Base-by-base conservation (phyloP, 495 filamentous ascomycete genomes). In the Hamigera avellanea region DNA sequence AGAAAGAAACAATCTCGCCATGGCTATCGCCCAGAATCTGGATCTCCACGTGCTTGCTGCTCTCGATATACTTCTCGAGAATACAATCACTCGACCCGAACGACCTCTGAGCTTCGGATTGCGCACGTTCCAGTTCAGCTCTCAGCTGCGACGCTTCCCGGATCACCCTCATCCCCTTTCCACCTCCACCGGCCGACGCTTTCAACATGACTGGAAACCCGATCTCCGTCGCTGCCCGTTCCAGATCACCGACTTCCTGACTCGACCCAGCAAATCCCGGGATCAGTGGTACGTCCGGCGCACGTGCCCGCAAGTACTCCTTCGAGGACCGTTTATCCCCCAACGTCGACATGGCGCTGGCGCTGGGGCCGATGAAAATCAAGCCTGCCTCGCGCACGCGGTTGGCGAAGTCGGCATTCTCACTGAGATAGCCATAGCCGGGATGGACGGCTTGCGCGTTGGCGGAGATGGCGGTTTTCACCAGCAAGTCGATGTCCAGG, bases 131-230 rank as follows among this genome's bases (percentile, higher is more conserved):
- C 19, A 95, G 57, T 52, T 86, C 81, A 12, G 74, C 66, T 13
- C 70, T 54, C 36, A 93, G 85, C 37, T 86, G 78, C 3, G 63
- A 64, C 6, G 75, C 64, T 7, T 59, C 71, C 37, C 66, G 51
- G 1, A 78, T 80, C 45, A 89, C 86, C 10, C 84, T 66, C 83
- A 95, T 89, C 4, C 87, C 87, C 53, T 91, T 94, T 8, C 87
- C 88, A 26, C 88, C 87, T 25, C 87, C 88, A 1, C 87, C 88
- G 48, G 82, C 86, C n/a, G 93, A 84, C 21, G 83, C 86, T 58
- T 95, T 95, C 7, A 95, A 61, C 37, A 94, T 72, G 3, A 95
- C 84, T 1, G 88, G 87, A 41, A 80, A 94, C 9, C 78, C 75
- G 43, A 94, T 81, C 44, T 76, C 69, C 19, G 64, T 59, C 4